Conservation (phyloP, 2,329 filamentous ascomycete species). For the Monilinia vaccinii-corymbosi region DNA sequence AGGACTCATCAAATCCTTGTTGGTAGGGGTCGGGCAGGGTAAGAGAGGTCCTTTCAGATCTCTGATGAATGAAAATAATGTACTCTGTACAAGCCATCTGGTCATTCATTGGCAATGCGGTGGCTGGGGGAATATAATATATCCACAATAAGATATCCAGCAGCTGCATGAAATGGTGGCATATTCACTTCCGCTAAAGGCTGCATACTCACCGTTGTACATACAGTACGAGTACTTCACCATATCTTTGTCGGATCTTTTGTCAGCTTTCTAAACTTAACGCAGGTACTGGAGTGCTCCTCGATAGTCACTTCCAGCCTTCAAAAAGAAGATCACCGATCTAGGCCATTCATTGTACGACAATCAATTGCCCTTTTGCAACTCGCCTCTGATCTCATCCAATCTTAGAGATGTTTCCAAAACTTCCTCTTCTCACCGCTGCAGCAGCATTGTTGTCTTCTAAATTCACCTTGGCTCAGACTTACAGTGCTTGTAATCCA, state of each 20-base stretch:
- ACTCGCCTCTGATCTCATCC: neutral
- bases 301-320: neutral
- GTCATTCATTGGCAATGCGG: neutral
- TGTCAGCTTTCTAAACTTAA: neutral
- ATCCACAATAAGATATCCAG: neutral
- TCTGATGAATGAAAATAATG: too few relatives aligned
- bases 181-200: neutral
- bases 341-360: neutral
- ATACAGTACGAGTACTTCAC: too few relatives aligned
- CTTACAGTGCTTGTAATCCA: constrained; percentile 48
- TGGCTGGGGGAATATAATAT: constrained; percentile 8
- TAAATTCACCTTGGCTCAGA: constrained; percentile 36
- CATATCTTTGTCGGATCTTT: neutral
- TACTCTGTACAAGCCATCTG: too few relatives aligned
- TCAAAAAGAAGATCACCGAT: neutral
- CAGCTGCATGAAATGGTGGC: constrained; percentile 8
- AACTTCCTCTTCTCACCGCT: constrained; percentile 15
- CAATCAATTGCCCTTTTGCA: constrained; percentile 4
- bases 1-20: neutral
- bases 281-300: neutral
- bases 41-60: too few relatives aligned
- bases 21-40: neutral
- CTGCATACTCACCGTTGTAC: neutral
- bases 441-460: constrained; percentile 18
- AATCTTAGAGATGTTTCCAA: constrained; percentile 21